phyloP scores from a whole-genome alignment of 306 rosid species.

The Fragaria ananassa region DNA sequence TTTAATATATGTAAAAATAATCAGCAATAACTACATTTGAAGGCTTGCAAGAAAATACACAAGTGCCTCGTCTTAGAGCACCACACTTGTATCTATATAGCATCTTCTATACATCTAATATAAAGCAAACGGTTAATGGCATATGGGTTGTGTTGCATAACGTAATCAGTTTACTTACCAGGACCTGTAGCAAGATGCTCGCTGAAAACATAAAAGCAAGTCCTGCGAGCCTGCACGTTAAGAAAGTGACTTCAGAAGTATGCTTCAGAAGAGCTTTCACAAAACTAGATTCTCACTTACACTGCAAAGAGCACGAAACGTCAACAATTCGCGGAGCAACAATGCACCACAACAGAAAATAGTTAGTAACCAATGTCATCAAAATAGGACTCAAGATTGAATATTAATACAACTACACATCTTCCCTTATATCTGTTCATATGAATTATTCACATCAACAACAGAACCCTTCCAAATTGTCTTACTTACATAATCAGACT shows the following conservation, averaged over 20 bases:
- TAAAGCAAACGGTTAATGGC: neutral
- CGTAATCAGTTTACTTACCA: slow-evolving; percentile 43
- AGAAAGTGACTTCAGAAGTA: slow-evolving; percentile 14
- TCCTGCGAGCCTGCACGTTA: slow-evolving; percentile 82
- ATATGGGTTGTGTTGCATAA: neutral
- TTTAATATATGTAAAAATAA: neutral
- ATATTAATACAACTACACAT: neutral
- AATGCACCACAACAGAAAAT: slow-evolving; percentile 31
- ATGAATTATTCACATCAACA: neutral
- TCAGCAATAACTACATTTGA: neutral
- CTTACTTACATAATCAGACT: neutral
- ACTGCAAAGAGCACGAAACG: slow-evolving; percentile 51
- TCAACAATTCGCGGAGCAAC: slow-evolving; percentile 17
- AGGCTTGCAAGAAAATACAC: neutral
- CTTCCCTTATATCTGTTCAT: neutral
- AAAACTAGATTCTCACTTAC: slow-evolving; percentile 51
- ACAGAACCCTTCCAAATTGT: neutral
- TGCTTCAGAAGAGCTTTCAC: slow-evolving; percentile 21
- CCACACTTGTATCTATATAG: neutral
- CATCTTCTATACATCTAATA: neutral
- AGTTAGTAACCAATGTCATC: slow-evolving; percentile 27
- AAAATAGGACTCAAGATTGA: neutral
- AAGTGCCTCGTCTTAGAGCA: neutral
- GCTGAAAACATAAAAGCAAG: slow-evolving; percentile 98
- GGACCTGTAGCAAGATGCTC: slow-evolving; percentile 91